Base-by-base conservation (phyloP, 2,329 filamentous ascomycete species). In the Cordyceps farinosa region DNA sequence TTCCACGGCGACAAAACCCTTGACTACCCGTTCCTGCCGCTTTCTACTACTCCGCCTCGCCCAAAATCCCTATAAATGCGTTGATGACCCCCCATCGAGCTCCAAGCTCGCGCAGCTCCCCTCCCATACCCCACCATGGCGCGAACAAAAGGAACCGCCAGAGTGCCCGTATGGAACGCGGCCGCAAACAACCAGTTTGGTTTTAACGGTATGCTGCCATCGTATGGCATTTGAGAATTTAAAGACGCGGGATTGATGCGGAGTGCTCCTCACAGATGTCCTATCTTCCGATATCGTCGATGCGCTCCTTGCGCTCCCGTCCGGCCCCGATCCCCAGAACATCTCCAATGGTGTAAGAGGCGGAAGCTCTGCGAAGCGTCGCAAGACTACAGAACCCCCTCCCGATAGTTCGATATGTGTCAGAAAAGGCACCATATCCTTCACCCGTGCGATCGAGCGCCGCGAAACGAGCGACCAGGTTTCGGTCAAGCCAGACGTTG, bases 341-440 rank as follows among this genome's bases (percentile, higher is more conserved):
- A 47, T 34, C 5, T 3, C 54, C 47, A 59, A 59, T 44, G 55
- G 55, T 58, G 45, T 36, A 42, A 53, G 29, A 22, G 47, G 54
- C 17, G 45, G n/a, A 8, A 69, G 67, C 22, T 66, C 70, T 17
- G 27, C 64, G 5, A 77, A 77, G 67, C 73, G 74, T 55, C 73
- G 69, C 55, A 77, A 73, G 68, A 65, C 68, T 13, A 61, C 65
- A 3, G 22, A 17, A 11, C 11, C 51, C 27, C 51, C 64, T 60
- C 55, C 52, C 45, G 42, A 51, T 17, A 38, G 60, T 30, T 66
- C 69, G 27, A 70, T 76, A 36, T 68, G 68, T 38, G 54, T 77
- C 17, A 68, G 67, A 17, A 71, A 64, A 50, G 67, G 66, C 38
- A 52, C 66, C 11, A 27, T 76, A 5, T 67, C 60, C 5, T 65